Percentiles rank a stretch among this genome's conserved stretches.
Conservation (phyloP, 202 grass and related monocot genomes). For the Schoenoplectus tabernaemontani region DNA sequence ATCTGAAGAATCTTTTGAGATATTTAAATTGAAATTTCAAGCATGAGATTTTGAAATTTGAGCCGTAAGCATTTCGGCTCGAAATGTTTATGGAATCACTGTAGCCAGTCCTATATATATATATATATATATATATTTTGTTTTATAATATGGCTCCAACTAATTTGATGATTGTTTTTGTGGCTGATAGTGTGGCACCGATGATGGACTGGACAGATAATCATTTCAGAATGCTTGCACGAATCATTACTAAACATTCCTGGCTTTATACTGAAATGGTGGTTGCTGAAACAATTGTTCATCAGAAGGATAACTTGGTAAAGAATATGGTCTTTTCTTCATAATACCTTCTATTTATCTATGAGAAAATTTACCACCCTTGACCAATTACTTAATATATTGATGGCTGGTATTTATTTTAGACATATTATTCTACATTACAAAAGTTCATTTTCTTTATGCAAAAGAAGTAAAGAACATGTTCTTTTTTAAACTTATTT, state of each 20-base stretch:
- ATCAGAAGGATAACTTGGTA: constrained; percentile 85
- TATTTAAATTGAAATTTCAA: too few species aligned
- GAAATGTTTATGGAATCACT: too few species aligned
- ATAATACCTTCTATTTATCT: background rate
- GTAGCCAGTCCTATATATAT: too few species aligned
- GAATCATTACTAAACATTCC: constrained; percentile 73
- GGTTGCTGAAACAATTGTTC: constrained; percentile 88
- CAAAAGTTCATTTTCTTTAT: background rate
- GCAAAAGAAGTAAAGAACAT: background rate
- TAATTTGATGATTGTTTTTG: background rate
- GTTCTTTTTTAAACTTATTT: background rate
- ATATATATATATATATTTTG: too few species aligned
- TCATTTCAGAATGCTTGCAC: constrained; percentile 75
- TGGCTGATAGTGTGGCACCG: constrained; percentile 55
- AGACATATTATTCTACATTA: background rate
- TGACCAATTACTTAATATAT: background rate
- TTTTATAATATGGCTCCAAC: background rate
- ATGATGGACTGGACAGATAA: constrained; percentile 99
- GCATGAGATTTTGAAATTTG: too few species aligned
- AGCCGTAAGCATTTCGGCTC: too few species aligned
- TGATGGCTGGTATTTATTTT: background rate
- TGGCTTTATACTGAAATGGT: constrained; percentile 99
- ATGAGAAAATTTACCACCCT: background rate
- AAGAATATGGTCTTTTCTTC: background rate
- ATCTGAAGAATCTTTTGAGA: too few species aligned